Evolutionary conservation across 768 basidiomycete genomes (phyloP).

Genomic region (Sarcodon sp.): DNA sequence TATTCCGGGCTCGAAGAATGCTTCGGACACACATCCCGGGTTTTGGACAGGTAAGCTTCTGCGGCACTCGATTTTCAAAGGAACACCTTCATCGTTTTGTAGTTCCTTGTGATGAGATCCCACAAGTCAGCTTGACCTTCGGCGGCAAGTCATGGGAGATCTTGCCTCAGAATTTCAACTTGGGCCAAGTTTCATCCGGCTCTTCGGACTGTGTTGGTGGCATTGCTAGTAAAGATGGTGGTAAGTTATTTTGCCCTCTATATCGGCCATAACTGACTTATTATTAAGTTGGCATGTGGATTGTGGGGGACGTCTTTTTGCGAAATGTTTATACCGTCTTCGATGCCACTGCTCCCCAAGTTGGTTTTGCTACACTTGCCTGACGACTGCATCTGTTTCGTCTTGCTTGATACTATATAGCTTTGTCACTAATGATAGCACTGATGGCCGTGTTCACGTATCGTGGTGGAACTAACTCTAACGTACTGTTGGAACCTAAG

Average conservation of each 20-base stretch:
- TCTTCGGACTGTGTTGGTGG: slow-evolving; percentile 24
- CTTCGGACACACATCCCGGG: too few species aligned
- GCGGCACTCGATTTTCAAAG: too few species aligned
- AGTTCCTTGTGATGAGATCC: slow-evolving; percentile 20
- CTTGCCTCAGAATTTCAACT: slow-evolving; percentile 25
- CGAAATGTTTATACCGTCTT: slow-evolving; percentile 33
- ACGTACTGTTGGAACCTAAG: too few species aligned
- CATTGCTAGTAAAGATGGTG: slow-evolving; percentile 8
- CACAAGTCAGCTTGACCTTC: slow-evolving; percentile 23
- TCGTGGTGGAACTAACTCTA: too few species aligned
- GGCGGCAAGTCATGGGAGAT: slow-evolving; percentile 25
- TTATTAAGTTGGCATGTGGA: slow-evolving; percentile 13
- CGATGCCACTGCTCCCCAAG: slow-evolving; percentile 15
- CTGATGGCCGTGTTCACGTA: too few species aligned
- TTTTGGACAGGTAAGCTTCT: too few species aligned
- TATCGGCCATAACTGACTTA: neutral
- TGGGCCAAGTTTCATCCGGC: slow-evolving; percentile 19
- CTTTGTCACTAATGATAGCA: too few species aligned
- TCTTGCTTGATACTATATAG: too few species aligned
- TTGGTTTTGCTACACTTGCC: slow-evolving; percentile 6
- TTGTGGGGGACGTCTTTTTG: slow-evolving; percentile 27
- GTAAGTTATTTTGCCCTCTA: too few species aligned
- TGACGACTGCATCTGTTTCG: too few species aligned
- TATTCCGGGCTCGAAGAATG: slow-evolving; percentile 5
- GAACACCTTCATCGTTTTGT: slow-evolving; percentile 5